These are phyloP conservation scores for Silene conica DNA, from an alignment of 148 eudicot species.

Conservation along the genomic window DNA sequence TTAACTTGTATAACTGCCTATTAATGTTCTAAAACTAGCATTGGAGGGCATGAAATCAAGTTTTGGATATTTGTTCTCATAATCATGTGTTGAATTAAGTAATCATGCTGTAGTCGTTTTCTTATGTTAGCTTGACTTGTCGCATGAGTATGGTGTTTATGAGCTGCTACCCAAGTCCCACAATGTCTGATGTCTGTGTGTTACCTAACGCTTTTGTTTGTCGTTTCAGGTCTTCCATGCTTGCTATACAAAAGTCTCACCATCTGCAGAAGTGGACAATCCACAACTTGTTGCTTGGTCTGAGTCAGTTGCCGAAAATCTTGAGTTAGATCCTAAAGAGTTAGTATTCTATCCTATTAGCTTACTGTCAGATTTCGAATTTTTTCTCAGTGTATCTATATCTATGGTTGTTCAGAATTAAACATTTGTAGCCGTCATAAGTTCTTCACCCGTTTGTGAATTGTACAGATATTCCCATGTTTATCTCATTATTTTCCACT, in stretches of 20 bases:
- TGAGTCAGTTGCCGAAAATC: slow-evolving; percentile 68
- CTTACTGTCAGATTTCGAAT: not conserved
- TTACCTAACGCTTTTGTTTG: not conserved
- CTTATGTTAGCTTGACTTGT: not conserved
- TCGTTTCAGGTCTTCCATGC: slow-evolving; percentile 69
- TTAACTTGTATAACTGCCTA: not conserved
- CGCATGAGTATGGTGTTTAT: not conserved
- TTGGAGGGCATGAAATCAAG: not conserved
- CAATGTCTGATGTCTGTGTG: not conserved
- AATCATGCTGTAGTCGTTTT: not conserved
- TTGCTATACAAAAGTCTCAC: slow-evolving; percentile 80
- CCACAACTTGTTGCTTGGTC: slow-evolving; percentile 98
- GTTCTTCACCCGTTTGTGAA: not conserved
- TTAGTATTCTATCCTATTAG: slow-evolving; percentile 34
- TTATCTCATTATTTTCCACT: slow-evolving; percentile 5
- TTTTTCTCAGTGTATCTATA: not conserved
- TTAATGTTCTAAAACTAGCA: not conserved
- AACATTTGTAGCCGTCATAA: no score
- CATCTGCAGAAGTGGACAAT: slow-evolving; percentile 77
- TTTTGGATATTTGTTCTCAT: not conserved
- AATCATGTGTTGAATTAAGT: not conserved
- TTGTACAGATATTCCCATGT: not conserved
- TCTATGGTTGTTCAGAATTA: not conserved
- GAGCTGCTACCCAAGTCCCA: slow-evolving; percentile 3
- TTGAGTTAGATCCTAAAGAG: slow-evolving; percentile 87